These are phyloP conservation scores for Epichloe amarillans DNA, from an alignment of 2,329 filamentous ascomycete genomes.

Conservation along the genomic window DNA sequence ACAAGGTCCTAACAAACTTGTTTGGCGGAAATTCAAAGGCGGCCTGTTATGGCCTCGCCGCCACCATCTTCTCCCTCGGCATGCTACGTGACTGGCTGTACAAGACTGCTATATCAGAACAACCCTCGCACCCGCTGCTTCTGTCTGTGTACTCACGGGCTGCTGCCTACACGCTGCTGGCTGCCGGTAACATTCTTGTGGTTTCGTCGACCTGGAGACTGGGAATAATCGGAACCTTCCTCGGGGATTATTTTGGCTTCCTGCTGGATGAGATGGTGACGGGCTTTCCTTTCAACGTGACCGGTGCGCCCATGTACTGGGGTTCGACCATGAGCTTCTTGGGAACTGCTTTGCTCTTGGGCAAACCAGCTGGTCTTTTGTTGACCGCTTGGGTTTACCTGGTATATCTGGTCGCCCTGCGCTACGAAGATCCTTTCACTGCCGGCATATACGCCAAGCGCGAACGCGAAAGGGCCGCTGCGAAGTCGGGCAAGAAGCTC, in stretches of 20 bases:
- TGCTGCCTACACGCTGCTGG: conserved; percentile 58
- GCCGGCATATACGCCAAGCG: conserved; percentile 83
- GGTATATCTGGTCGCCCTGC: conserved; percentile 68
- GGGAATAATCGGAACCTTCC: conserved; percentile 87
- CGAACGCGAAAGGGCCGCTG: conserved; percentile 42
- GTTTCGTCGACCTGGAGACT: conserved; percentile 82
- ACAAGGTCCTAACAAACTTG: conserved; percentile 75
- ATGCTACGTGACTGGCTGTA: conserved; percentile 81
- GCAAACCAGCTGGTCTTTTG: conserved; percentile 74
- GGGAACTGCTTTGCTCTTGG: conserved; percentile 70
- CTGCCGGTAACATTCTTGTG: conserved; percentile 69
- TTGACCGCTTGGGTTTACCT: conserved; percentile 62
- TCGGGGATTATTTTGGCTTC: conserved; percentile 98
- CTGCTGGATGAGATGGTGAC: conserved; percentile 92
- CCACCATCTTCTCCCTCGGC: conserved; percentile 82
- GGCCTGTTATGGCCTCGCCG: conserved; percentile 82
- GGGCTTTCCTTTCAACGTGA: conserved; percentile 90
- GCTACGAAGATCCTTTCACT: conserved; percentile 91
- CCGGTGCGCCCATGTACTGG: conserved; percentile 89
- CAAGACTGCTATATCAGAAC: conserved; percentile 65
- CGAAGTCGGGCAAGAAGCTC: conserved; percentile 36
- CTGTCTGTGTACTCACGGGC: conserved; percentile 44
- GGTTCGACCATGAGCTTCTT: conserved; percentile 88
- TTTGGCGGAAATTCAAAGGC: conserved; percentile 64
- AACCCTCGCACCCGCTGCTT: conserved; percentile 64